Evolutionary conservation across 306 rosid genomes (phyloP).

Genomic region (Pachyrhizus erosus): DNA sequence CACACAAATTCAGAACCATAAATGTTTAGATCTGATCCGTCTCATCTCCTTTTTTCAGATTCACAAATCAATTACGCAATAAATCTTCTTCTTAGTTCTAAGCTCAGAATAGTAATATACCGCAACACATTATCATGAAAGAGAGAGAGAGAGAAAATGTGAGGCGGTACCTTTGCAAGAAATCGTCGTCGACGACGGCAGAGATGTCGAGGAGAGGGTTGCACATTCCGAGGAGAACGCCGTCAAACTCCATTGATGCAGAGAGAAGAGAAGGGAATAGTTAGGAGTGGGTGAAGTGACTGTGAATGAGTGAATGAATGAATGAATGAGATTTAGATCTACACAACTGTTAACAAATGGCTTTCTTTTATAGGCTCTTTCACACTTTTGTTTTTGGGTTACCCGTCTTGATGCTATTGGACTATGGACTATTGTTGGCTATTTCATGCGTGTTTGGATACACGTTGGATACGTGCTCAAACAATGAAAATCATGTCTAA

Average conservation of each 20-base stretch:
- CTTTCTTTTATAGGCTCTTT: constrained; percentile 18
- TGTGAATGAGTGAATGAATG: constrained; percentile 8
- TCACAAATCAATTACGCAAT: not conserved
- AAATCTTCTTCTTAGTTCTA: not conserved
- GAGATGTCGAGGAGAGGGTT: constrained; percentile 94
- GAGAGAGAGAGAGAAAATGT: not conserved
- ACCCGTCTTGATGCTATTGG: not conserved
- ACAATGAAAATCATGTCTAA: too few species aligned
- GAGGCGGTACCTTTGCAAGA: constrained; percentile 62
- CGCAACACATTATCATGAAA: not conserved
- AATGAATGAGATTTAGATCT: constrained; percentile 42
- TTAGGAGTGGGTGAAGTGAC: not conserved
- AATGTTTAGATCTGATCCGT: constrained; percentile 28
- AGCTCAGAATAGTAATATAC: not conserved
- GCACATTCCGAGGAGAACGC: constrained; percentile 86
- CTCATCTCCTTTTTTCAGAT: not conserved
- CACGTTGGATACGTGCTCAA: too few species aligned
- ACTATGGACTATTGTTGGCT: too few species aligned
- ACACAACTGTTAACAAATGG: not conserved
- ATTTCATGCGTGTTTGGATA: too few species aligned
- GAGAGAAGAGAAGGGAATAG: not conserved
- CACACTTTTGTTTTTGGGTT: not conserved
- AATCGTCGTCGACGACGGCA: constrained; percentile 70
- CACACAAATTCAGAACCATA: constrained; percentile 14
- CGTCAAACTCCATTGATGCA: constrained; percentile 67